Base-by-base conservation (phyloP, 345 rosid species). In the Dovyalis caffra region DNA sequence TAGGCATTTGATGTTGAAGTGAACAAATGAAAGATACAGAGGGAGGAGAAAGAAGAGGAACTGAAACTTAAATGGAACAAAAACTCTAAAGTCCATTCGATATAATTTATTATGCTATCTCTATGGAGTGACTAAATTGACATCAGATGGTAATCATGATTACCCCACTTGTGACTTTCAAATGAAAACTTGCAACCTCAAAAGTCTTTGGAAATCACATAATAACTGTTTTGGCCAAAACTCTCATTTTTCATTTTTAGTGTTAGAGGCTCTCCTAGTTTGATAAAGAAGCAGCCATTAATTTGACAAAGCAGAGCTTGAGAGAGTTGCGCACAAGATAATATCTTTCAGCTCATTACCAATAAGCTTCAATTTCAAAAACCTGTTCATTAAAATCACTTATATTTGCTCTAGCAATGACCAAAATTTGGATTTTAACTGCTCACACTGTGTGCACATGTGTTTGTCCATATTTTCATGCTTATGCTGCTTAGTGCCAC, bases 401-500 rank as follows among this genome's bases (percentile, higher is more conserved):
- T 58, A 43, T 49, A 26, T 49, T 51, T 51, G 26, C 56, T 73
- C 20, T 6, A 31, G 57, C 21, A 34, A 35, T 34, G 16, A 7
- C 21, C 3, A 37, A 35, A 33, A 31, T 35, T 0, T 58, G 11
- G 40, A 25, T 34, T 56, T 49, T 12, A 7, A 40, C 56, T 23
- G 18, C 53, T 32, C 29, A 2, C 11, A 16, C 12, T 21, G 11
- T 6, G 28, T 31, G 25, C 12, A 11, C 8, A 31, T n/a, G n/a
- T n/a, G n/a, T n/a, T n/a, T n/a, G n/a, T 66, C 28, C 56, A 16
- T 74, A 16, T 28, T 49, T 43, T 61, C 51, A 66, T 74, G 70
- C 69, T 43, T 74, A 43, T 70, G 43, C 26, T 53, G 6, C 73
- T 72, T 64, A 32, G 31, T 80, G 72, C 71, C 66, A 47, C 28